Evolutionary conservation across 805 yeast genomes (phyloP).

Genomic region (Candida peoriensis): DNA sequence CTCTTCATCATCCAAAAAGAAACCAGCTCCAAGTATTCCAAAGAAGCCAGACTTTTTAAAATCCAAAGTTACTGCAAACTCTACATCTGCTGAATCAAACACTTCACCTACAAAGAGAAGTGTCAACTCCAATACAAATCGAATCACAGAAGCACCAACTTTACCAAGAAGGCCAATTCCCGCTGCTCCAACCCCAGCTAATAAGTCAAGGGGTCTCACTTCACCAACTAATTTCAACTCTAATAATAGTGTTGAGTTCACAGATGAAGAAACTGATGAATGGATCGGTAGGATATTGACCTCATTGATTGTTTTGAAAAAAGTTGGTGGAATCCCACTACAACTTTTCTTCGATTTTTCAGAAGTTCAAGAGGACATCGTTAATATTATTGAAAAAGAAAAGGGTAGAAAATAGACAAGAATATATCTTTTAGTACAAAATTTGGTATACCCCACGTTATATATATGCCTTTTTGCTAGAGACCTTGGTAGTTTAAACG

Average conservation of each 20-base stretch:
- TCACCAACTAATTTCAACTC: not conserved
- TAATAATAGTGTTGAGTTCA: conserved; percentile 9
- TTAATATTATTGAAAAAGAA: conserved; percentile 13
- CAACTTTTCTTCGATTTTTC: conserved; percentile 19
- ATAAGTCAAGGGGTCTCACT: conserved; percentile 17
- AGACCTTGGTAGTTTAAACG: no score
- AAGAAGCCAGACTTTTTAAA: conserved; percentile 19
- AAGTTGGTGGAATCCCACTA: conserved; percentile 14
- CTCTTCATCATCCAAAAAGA: conserved; percentile 8
- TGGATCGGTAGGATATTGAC: conserved; percentile 52
- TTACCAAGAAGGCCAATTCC: conserved; percentile 26
- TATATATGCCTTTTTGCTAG: no score
- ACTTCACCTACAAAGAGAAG: conserved; percentile 3
- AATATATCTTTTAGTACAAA: no score
- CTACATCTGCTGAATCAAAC: conserved; percentile 2
- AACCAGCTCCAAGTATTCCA: conserved; percentile 22
- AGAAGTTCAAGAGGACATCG: conserved; percentile 23
- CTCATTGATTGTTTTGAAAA: conserved; percentile 16
- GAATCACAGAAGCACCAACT: conserved; percentile 16
- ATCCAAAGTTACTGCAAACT: conserved; percentile 2
- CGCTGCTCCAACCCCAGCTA: conserved; percentile 26
- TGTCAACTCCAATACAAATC: not conserved
- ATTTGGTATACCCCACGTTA: no score
- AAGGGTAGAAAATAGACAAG: not conserved
- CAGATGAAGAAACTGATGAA: conserved; percentile 46